A percentile compares a stretch with the other conserved stretches of the same genome.
These are phyloP conservation scores for Diaporthe destruens DNA, from an alignment of 2,329 filamentous ascomycete genomes.

Conservation along the genomic window DNA sequence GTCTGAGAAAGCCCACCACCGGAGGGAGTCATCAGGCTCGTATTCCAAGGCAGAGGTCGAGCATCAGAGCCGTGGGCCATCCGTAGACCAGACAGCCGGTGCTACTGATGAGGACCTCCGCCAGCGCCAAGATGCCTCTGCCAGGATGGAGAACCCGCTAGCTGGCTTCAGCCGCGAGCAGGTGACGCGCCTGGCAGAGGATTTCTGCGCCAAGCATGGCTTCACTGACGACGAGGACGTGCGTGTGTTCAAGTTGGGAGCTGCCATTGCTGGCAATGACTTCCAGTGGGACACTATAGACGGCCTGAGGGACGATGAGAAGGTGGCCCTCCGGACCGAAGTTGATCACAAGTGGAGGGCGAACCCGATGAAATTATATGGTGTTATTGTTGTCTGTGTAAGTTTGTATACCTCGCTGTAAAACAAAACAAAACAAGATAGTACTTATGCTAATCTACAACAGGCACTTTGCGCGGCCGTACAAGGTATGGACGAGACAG, in stretches of 20 bases:
- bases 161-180: conserved; percentile 57
- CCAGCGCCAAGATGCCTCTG: conserved; percentile 52
- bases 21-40: conserved; percentile 41
- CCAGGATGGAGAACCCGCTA: conserved; percentile 57
- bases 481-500: conserved; percentile 79
- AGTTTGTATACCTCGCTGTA: conserved; percentile 37
- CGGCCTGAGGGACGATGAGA: conserved; percentile 70
- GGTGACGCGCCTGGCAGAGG: conserved; percentile 67
- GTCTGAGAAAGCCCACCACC: conserved; percentile 45
- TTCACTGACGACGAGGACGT: conserved; percentile 68
- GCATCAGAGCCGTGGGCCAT: conserved; percentile 41
- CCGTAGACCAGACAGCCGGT: neutral
- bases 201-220: conserved; percentile 68
- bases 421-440: neutral
- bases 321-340: conserved; percentile 69
- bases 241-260: conserved; percentile 70
- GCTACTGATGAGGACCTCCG: conserved; percentile 45
- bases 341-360: conserved; percentile 73
- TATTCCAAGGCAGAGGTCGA: conserved; percentile 48
- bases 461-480: conserved; percentile 72
- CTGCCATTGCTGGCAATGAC: conserved; percentile 67
- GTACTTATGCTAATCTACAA: conserved; percentile 56
- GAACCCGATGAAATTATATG: conserved; percentile 74
- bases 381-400: conserved; percentile 67
- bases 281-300: conserved; percentile 63